Percentiles rank a stretch among this genome's conserved stretches.
These are phyloP conservation scores for Acacia pycnantha DNA, from an alignment of 331 rosid species.

Conservation along the genomic window DNA sequence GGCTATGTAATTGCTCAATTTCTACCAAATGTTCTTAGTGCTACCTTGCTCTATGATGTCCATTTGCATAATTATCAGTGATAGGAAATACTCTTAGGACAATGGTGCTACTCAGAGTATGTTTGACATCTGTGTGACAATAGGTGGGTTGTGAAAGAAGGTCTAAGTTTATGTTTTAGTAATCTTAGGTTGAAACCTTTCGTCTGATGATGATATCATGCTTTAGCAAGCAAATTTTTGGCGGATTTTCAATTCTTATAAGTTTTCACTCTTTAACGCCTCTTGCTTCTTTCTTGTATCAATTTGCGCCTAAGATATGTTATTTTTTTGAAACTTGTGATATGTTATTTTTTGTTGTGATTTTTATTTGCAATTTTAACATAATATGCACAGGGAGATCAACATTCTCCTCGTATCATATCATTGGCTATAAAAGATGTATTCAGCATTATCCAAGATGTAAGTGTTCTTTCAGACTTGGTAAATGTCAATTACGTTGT, in stretches of 20 bases:
- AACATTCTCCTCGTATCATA: slow-evolving; percentile 83
- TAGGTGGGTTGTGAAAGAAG: background rate
- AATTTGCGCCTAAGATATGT: slow-evolving; percentile 6
- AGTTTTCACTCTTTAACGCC: background rate
- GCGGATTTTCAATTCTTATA: background rate
- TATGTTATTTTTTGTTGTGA: background rate
- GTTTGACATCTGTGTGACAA: background rate
- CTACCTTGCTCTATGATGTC: too few species aligned
- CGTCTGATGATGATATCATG: slow-evolving; percentile 3
- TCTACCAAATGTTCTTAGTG: too few species aligned
- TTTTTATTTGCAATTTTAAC: slow-evolving; percentile 22
- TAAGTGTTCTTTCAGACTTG: slow-evolving; percentile 44
- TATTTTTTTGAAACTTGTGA: too few species aligned
- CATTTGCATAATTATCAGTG: background rate
- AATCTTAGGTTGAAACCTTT: slow-evolving; percentile 4
- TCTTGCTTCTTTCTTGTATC: slow-evolving; percentile 1
- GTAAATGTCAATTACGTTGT: background rate
- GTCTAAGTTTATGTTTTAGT: background rate
- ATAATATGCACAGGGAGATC: slow-evolving; percentile 81
- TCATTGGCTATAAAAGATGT: slow-evolving; percentile 98
- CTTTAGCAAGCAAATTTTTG: slow-evolving; percentile 1
- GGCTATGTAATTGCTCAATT: too few species aligned
- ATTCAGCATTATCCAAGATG: slow-evolving; percentile 97
- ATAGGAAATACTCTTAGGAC: slow-evolving; percentile 16
- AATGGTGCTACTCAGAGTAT: slow-evolving; percentile 16